Percentiles rank a stretch among this genome's conserved stretches.
phyloP scores from a whole-genome alignment of 768 basidiomycete genomes.

The Kwoniella sp. region DNA sequence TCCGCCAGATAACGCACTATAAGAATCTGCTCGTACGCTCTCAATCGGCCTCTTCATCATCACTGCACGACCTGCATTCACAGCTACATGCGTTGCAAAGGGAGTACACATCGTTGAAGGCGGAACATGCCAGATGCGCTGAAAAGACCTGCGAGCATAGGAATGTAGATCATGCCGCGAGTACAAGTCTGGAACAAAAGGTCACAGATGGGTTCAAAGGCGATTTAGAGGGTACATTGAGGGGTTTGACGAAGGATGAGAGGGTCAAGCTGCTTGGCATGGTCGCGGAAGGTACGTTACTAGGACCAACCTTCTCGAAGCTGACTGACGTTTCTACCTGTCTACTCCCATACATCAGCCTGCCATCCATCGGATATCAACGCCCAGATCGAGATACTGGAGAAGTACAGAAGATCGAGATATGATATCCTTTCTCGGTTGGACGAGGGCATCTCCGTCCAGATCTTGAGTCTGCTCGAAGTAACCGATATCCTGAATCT shows the following conservation, averaged over 20 bases:
- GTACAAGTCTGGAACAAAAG: not conserved
- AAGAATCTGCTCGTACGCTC: conserved; percentile 32
- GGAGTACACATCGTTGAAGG: conserved; percentile 13
- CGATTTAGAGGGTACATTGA: conserved; percentile 7
- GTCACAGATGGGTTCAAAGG: not conserved
- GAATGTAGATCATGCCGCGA: not conserved
- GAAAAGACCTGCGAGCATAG: not conserved
- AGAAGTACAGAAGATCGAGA: conserved; percentile 79
- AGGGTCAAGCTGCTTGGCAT: conserved; percentile 28
- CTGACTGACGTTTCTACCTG: not conserved
- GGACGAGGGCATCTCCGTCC: conserved; percentile 67
- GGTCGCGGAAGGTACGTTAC: conserved; percentile 37
- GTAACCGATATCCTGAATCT: conserved; percentile 68
- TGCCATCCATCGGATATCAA: conserved; percentile 82
- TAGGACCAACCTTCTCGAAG: too few species aligned
- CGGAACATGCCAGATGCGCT: conserved; percentile 22
- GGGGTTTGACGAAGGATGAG: conserved; percentile 22
- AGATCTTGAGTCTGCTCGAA: conserved; percentile 65
- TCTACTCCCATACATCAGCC: conserved; percentile 57
- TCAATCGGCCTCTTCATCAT: conserved; percentile 33
- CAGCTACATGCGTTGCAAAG: conserved; percentile 24
- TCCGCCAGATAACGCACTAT: conserved; percentile 31
- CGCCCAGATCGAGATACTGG: conserved; percentile 77
- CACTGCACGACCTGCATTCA: conserved; percentile 30
- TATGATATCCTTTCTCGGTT: conserved; percentile 79